Evolutionary conservation across 345 rosid species (phyloP), one percentile per base, ranked within the genome.

Genomic region (Kernera saxatilis): DNA sequence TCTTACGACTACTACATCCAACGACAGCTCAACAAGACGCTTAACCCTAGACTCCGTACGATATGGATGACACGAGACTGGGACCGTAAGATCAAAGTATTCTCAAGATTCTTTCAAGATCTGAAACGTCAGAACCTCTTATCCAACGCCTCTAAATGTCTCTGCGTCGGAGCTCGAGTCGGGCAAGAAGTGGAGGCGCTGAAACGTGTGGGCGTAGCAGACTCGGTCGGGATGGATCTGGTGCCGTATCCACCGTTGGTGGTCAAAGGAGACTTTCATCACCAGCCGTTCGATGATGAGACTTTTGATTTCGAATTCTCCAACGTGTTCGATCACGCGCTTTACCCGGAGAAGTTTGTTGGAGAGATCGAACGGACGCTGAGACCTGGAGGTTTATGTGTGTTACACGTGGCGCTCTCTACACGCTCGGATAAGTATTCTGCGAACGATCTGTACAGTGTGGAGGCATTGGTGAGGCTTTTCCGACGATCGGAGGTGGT

Each of bases 251-350:
- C 95, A 14, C 96, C 98, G 56, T 75, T 86, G 54, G 98, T 90
- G 3, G 40, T 90, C 0, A 39, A 80, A 55, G 98, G 98, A 1
- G 98, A 88, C 82, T 88, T 92, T 71, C 98, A 92, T 48, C 64
- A 52, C 3, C 96, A 90, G 80, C 96, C 95, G 49, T 92, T 92
- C 73, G 76, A 60, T 8, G 77, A 88, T 64, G 88, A 72, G 55
- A 84, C 83, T 11, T 92, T 88, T 49, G 91, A 90, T 52, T 90
- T 92, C 36, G 96, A 92, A 61, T 90, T 92, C 85, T 92, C 98
- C 0, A 92, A 92, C 86, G 93, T 88, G 84, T 92, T 92, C 35
- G 98, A 92, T 62, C 96, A 90, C 76, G 98, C 96, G 71, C 88
- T 88, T 36, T 85, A 80, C 55, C 96, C 93, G 78, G 74, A 77